phyloP scores from a whole-genome alignment of 805 yeast species.

The Zygosaccharomyces bailii region DNA sequence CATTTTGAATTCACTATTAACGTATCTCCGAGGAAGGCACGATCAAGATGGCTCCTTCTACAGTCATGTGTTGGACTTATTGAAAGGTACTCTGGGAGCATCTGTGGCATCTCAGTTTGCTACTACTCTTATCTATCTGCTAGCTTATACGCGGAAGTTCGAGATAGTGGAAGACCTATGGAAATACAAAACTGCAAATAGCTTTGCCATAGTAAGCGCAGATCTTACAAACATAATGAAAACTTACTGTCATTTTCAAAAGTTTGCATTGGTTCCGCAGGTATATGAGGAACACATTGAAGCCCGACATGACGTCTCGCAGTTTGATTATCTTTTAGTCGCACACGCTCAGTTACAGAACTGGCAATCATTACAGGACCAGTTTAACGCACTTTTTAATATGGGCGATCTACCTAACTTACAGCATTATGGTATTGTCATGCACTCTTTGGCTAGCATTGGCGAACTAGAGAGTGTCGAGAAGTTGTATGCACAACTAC shows the following conservation, averaged over 20 bases:
- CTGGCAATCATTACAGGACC: constrained; percentile 54
- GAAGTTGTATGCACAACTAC: constrained; percentile 46
- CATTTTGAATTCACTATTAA: constrained; percentile 20
- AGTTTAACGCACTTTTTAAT: constrained; percentile 55
- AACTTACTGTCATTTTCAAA: constrained; percentile 21
- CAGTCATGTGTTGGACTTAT: constrained; percentile 7
- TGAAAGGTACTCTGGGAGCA: constrained; percentile 18
- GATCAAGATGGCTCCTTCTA: neutral
- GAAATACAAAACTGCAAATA: constrained; percentile 30
- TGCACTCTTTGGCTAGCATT: constrained; percentile 52
- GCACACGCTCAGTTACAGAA: constrained; percentile 45
- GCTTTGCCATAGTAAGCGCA: constrained; percentile 17
- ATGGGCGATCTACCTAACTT: constrained; percentile 51
- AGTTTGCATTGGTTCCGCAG: constrained; percentile 28
- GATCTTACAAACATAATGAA: constrained; percentile 29
- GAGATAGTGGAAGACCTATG: constrained; percentile 28
- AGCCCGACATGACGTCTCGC: constrained; percentile 44
- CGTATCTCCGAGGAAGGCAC: constrained; percentile 16
- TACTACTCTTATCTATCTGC: constrained; percentile 27
- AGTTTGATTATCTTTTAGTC: constrained; percentile 46
- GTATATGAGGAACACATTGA: constrained; percentile 39
- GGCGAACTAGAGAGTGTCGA: constrained; percentile 50
- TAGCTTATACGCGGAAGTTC: constrained; percentile 17
- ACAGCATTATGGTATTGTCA: constrained; percentile 56
- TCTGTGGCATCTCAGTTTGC: constrained; percentile 29